Conservation (phyloP, 805 yeast genomes). For the Saccharomycopsis synnaedendra region DNA sequence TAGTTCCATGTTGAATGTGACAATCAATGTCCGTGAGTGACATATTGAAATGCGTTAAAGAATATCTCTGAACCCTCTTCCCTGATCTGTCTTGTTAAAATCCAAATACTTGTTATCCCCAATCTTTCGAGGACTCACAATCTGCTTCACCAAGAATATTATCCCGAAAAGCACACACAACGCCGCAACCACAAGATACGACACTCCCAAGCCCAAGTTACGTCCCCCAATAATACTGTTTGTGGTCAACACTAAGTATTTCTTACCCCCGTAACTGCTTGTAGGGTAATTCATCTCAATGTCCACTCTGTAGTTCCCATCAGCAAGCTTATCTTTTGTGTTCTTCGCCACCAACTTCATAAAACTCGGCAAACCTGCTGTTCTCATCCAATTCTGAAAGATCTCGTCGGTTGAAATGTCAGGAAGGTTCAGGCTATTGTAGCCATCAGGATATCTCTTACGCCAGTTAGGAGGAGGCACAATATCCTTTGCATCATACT, state of each 20-base stretch:
- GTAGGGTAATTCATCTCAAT: conserved; percentile 78
- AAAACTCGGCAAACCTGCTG: conserved; percentile 62
- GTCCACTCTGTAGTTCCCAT: conserved; percentile 56
- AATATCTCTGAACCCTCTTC: conserved; percentile 5
- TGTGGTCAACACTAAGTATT: conserved; percentile 71
- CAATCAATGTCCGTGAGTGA: no score
- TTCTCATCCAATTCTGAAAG: conserved; percentile 80
- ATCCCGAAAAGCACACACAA: conserved; percentile 61
- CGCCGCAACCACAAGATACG: conserved; percentile 78
- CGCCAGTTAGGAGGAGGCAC: conserved; percentile 83
- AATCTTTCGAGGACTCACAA: conserved; percentile 72
- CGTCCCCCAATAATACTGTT: conserved; percentile 81
- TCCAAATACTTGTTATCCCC: conserved; percentile 37
- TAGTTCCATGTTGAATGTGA: no score
- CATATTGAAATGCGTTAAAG: no score
- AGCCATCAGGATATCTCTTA: conserved; percentile 61
- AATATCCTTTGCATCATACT: conserved; percentile 45
- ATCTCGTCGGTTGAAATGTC: conserved; percentile 57
- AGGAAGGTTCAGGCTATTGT: conserved; percentile 57
- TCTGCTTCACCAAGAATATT: conserved; percentile 67
- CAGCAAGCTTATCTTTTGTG: conserved; percentile 38
- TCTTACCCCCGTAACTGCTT: conserved; percentile 76
- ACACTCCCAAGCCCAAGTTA: conserved; percentile 72
- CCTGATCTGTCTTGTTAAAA: conserved; percentile 3
- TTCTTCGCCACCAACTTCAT: conserved; percentile 57